Evolutionary conservation across 768 basidiomycete genomes (phyloP).

Genomic region (Tubosaeta sp.): DNA sequence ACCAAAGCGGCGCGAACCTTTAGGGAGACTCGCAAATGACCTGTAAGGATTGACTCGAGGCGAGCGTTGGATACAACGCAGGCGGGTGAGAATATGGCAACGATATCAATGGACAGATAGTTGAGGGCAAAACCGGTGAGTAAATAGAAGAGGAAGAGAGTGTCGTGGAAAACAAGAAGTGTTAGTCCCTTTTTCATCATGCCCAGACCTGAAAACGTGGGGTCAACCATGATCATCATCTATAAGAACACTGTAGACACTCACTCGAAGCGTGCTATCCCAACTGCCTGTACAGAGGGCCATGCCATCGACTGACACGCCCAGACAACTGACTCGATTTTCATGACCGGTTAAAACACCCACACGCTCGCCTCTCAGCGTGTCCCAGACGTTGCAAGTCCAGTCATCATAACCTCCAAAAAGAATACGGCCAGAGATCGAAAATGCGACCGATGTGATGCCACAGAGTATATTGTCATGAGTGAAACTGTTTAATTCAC

Average conservation of each 20-base stretch:
- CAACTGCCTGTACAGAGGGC: slow-evolving; percentile 98
- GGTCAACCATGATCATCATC: slow-evolving; percentile 9
- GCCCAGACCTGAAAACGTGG: slow-evolving; percentile 69
- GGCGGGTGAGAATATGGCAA: slow-evolving; percentile 52
- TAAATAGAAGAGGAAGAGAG: slow-evolving; percentile 23
- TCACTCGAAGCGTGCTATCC: slow-evolving; percentile 94
- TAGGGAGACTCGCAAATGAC: slow-evolving; percentile 35
- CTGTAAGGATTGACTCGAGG: slow-evolving; percentile 64
- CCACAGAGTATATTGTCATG: slow-evolving; percentile 99
- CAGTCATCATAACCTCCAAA: slow-evolving; percentile 99
- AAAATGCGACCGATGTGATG: slow-evolving; percentile 98
- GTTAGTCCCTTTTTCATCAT: slow-evolving; percentile 40
- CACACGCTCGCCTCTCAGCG: slow-evolving; percentile 95
- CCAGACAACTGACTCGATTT: slow-evolving; percentile 95
- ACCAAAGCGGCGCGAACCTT: slow-evolving; percentile 33
- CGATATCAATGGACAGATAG: slow-evolving; percentile 46
- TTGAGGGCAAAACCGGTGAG: slow-evolving; percentile 15
- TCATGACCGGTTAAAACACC: slow-evolving; percentile 97
- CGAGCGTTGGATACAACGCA: slow-evolving; percentile 42
- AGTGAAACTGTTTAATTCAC: slow-evolving; percentile 94
- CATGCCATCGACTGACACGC: slow-evolving; percentile 95
- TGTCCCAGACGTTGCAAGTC: slow-evolving; percentile 99
- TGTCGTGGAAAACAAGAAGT: slow-evolving; percentile 24
- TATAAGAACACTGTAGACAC: slow-evolving; percentile 23
- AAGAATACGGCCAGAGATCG: slow-evolving; percentile 92